Evolutionary conservation across 2,329 filamentous ascomycete species (phyloP), one percentile per base, ranked within the genome.

Genomic region (Herpotrichia juniperi): DNA sequence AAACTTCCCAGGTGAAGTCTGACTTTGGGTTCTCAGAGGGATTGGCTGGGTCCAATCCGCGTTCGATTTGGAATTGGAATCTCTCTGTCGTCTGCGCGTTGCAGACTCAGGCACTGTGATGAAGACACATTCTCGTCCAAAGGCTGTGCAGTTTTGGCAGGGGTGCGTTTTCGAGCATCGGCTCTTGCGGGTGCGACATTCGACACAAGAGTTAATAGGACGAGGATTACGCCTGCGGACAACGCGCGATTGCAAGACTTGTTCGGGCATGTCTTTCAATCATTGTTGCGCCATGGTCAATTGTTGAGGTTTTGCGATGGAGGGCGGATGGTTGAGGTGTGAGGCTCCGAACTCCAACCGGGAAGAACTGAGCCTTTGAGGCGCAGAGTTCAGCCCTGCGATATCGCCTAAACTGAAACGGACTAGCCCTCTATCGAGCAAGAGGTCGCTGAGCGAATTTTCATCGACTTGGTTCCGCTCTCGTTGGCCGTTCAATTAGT

Each of bases 121-220:
- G 57, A 74, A 74, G 55, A 74, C 55, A 48, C 71, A 74, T 51
- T 74, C 70, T 56, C 71, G 57, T 26, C 71, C 71, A 57, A 73
- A 74, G 17, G 71, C 71, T 8, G 69, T 72, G 62, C 71, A 74
- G 50, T 73, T 74, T 54, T 74, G 70, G 54, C 71, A 73, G 34
- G 71, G 71, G 39, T 73, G 69, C 31, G 71, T 74, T 54, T 74
- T 74, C n/a, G 67, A 71, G 55, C 71, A 74, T 51, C 70, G 63
- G 51, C 66, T 70, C 54, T 74, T 74, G 28, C 71, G 66, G 32
- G 70, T 72, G 50, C 71, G 68, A 54, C 71, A 74, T 53, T 74
- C 71, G 52, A 74, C 67, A 53, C 71, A 74, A 17, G 67, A 71
- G 60, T 74, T 74, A 53, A 74, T 74, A 34, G 71, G 70, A 30